phyloP scores from a whole-genome alignment of 2,329 filamentous ascomycete genomes.

The Sarocladium oryzae region DNA sequence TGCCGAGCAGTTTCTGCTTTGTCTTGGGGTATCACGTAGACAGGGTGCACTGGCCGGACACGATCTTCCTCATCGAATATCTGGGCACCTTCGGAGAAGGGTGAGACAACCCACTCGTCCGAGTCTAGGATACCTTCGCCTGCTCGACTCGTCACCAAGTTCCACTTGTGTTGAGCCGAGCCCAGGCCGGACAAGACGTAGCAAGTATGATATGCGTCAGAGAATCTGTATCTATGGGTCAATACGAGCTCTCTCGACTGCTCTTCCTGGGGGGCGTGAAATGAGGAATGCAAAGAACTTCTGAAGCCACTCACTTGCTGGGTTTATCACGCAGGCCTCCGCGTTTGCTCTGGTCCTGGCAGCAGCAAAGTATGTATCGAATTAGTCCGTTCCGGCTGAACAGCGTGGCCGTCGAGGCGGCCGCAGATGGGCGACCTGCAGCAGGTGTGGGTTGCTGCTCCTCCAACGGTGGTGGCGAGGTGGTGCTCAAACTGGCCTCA shows the following conservation, averaged over 20 bases:
- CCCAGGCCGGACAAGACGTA: constrained; percentile 86
- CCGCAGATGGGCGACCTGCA: constrained; percentile 12
- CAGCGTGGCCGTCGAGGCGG: constrained; percentile 31
- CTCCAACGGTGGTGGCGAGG: constrained; percentile 4
- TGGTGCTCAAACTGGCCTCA: constrained; percentile 65
- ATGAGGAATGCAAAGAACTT: constrained; percentile 3
- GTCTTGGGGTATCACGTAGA: constrained; percentile 75
- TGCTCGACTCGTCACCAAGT: constrained; percentile 29
- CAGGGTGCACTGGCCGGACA: constrained; percentile 67
- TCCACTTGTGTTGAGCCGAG: constrained; percentile 67
- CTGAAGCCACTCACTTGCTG: constrained; percentile 58
- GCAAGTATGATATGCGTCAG: constrained; percentile 89
- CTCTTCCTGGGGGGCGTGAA: constrained; percentile 6
- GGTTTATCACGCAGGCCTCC: constrained; percentile 93
- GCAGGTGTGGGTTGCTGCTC: constrained; percentile 19
- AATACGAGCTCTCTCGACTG: constrained; percentile 6
- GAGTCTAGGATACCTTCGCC: constrained; percentile 17
- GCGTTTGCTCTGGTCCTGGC: constrained; percentile 62
- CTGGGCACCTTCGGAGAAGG: constrained; percentile 48
- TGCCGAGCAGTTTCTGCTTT: constrained; percentile 57
- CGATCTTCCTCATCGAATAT: constrained; percentile 67
- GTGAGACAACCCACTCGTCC: constrained; percentile 40
- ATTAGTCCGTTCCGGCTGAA: constrained; percentile 82
- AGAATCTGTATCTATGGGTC: constrained; percentile 41
- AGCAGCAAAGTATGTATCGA: constrained; percentile 84